Conservation (phyloP, 208 protist species). For the Acanthamoeba divionensis region DNA sequence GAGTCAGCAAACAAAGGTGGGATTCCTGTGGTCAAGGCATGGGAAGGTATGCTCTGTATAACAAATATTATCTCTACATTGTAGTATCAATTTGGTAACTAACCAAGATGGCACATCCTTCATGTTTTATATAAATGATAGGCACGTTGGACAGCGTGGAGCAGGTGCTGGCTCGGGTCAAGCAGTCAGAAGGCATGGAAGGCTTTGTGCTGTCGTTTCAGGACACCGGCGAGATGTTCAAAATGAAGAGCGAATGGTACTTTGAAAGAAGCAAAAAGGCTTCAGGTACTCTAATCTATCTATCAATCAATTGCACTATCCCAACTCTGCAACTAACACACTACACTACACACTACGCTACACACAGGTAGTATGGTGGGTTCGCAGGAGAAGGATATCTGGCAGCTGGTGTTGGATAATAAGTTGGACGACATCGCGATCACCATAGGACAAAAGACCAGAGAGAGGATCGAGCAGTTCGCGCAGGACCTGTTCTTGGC, state of each 20-base stretch:
- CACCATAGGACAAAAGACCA: not conserved
- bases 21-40: constrained; percentile 21
- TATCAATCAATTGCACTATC: not conserved
- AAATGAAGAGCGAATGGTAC: constrained; percentile 52
- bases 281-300: not conserved
- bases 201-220: constrained; percentile 37
- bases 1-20: not conserved
- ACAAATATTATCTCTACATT: not conserved
- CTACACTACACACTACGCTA: no score
- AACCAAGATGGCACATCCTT: not conserved
- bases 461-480: not conserved
- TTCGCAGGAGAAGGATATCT: constrained; percentile 41
- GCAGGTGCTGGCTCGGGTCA: not conserved
- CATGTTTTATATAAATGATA: not conserved
- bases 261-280: constrained; percentile 43
- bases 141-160: not conserved
- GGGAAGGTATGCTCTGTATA: not conserved
- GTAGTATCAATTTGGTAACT: not conserved
- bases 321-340: not conserved
- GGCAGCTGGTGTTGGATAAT: constrained; percentile 21
- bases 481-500: constrained; percentile 11
- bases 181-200: constrained; percentile 1
- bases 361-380: not conserved
- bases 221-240: constrained; percentile 47
- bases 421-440: constrained; percentile 45